Evolutionary conservation across 306 rosid genomes (phyloP), one percentile per base, ranked within the genome.

Genomic region (Cyclanthera cordifolia): DNA sequence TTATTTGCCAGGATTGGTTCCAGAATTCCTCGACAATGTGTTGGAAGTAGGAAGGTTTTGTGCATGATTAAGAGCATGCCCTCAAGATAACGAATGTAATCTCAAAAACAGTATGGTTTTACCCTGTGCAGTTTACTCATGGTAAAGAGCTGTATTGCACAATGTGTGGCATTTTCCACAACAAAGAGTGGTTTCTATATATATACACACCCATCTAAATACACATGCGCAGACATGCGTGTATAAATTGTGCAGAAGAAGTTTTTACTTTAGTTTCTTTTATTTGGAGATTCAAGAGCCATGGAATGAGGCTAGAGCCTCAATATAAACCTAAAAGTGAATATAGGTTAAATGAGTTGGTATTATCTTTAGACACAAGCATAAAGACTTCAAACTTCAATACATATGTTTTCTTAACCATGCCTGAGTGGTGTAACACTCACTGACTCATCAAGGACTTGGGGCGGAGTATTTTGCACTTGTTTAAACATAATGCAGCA

Each of bases 391-490:
- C 37, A 32, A 32, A 32, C 37, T 32, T 32, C 37, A 32, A 6
- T 32, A 3, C 63, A 30, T 57, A 2, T 57, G 23, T 25, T 15
- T 32, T 58, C 66, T 58, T 30, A 57, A 57, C 13, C 64, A 57
- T 28, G 43, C 12, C 63, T 16, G 64, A 57, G 39, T 27, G 4
- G 19, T 37, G 27, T 57, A 16, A 6, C 43, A 57, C 45, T 57
- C 64, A 57, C 21, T 57, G n/a, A n/a, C n/a, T n/a, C n/a, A n/a
- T n/a, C n/a, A 28, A 57, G 64, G 21, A 30, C 46, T 58, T 58
- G 46, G 43, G 34, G 32, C 6, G 43, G 65, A 57, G 15, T 57
- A 60, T 60, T 60, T 60, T 37, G n/a, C 67, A 60, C 67, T 37
- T 34, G 67, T 37, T 32, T 32, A 32, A 17, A n/a, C 47, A 60